Evolutionary conservation across 192 early-diverging fungal species (phyloP), one percentile per base, ranked within the genome.

Genomic region (Phlyctochytrium planicorne): DNA sequence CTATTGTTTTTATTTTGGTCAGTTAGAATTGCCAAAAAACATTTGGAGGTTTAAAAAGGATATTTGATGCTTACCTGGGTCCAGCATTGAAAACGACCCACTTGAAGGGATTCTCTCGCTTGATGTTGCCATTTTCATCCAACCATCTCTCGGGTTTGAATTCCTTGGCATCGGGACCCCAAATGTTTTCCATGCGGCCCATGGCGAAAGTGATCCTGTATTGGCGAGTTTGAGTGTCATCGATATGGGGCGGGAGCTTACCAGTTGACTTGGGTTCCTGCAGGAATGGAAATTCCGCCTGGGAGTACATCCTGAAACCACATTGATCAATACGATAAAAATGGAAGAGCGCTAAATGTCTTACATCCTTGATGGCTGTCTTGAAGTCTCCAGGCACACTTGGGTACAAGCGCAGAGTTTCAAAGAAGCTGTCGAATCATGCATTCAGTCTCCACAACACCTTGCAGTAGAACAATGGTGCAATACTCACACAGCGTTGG

Each of bases 101-200:
- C 55, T 25, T 14, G 55, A 57, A 57, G 12, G 55, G 55, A 4
- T 4, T 20, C 20, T 25, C 55, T 12, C 55, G 55, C 10, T 25
- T 10, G 14, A 57, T 63, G 0, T 59, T 23, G 35, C 25, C 35
- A 3, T 4, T 24, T 36, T 50, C 60, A 20, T 79, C 71, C 14
- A 90, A 65, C 84, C 89, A 91, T 2, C 89, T 73, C 63, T 88
- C 83, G 25, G 90, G 90, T 17, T 76, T 63, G 67, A 87, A 91
- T 63, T 83, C 74, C 29, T 40, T 63, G 4, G 88, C 88, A 59
- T 90, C 79, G 24, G 65, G 59, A 17, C 89, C 88, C 88, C 88
- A 91, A n/a, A 88, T 66, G 6, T 73, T 52, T 59, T 71, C 60
- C 27, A 57, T 68, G 59, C 87, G 74, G 4, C 84, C 86, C 63